These are phyloP conservation scores for Yamadazyma sp. DNA, from an alignment of 805 yeast species.

Conservation along the genomic window DNA sequence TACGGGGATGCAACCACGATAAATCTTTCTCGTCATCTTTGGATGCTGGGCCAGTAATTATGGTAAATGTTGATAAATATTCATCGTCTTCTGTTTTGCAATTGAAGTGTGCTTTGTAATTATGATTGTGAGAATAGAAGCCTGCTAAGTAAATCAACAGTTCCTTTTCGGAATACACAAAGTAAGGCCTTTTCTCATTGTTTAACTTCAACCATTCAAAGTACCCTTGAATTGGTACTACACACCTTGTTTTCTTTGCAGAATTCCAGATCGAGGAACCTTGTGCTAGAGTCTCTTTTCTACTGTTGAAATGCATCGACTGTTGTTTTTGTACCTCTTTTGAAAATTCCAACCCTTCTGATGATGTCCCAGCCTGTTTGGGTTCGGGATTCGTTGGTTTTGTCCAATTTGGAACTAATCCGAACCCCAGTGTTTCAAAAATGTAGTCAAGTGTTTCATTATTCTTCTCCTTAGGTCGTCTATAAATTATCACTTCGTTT, in stretches of 20 bases:
- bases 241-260: slow-evolving; percentile 56
- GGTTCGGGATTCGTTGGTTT: slow-evolving; percentile 37
- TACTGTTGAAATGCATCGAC: slow-evolving; percentile 68
- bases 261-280: slow-evolving; percentile 59
- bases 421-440: slow-evolving; percentile 71
- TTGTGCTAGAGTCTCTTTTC: slow-evolving; percentile 57
- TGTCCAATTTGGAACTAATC: slow-evolving; percentile 72
- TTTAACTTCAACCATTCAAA: slow-evolving; percentile 69
- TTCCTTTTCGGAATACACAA: slow-evolving; percentile 51
- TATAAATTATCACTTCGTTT: slow-evolving; percentile 43
- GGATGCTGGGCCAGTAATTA: slow-evolving; percentile 69
- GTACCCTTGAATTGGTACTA: slow-evolving; percentile 79
- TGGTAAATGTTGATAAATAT: slow-evolving; percentile 54
- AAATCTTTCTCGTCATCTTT: slow-evolving; percentile 47
- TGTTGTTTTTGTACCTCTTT: slow-evolving; percentile 35
- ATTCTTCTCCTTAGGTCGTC: slow-evolving; percentile 13
- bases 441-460: slow-evolving; percentile 18
- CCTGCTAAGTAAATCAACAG: slow-evolving; percentile 64
- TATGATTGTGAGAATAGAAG: slow-evolving; percentile 36
- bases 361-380: slow-evolving; percentile 13
- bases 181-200: slow-evolving; percentile 60
- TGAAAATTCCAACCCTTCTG: slow-evolving; percentile 22
- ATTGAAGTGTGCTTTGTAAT: slow-evolving; percentile 24
- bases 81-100: slow-evolving; percentile 16
- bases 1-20: slow-evolving; percentile 70